Conservation (phyloP, 164 flowering plant species). For the Nelumbo lutea region DNA sequence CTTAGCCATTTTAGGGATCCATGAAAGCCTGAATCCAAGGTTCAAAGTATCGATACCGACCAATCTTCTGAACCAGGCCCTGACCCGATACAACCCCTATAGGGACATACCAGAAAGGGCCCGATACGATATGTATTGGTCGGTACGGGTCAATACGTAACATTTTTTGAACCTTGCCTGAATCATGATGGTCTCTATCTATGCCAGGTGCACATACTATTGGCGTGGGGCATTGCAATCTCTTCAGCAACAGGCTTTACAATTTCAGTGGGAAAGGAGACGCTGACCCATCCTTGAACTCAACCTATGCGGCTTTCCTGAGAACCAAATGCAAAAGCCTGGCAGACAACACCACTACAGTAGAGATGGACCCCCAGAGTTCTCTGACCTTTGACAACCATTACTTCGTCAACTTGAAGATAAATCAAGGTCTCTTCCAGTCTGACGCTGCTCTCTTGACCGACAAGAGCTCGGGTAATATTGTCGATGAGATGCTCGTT, state of each 20-base stretch:
- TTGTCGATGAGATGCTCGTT: slow-evolving; percentile 16
- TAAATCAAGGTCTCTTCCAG: slow-evolving; percentile 38
- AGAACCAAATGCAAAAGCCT: slow-evolving; percentile 30
- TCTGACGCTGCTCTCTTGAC: slow-evolving; percentile 58
- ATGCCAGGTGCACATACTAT: slow-evolving; percentile 47
- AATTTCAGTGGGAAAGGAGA: slow-evolving; percentile 61
- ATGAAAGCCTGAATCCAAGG: too few species aligned
- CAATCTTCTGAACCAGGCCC: too few species aligned
- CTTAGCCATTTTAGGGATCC: too few species aligned
- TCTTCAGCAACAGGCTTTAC: slow-evolving; percentile 41
- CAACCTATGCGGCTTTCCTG: slow-evolving; percentile 37
- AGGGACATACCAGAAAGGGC: too few species aligned
- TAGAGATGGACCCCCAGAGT: slow-evolving; percentile 52
- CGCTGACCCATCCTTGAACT: slow-evolving; percentile 43
- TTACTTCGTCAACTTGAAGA: slow-evolving; percentile 29
- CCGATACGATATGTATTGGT: too few species aligned
- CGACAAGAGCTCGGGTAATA: slow-evolving; percentile 9
- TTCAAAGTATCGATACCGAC: too few species aligned
- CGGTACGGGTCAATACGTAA: too few species aligned
- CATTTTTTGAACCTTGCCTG: too few species aligned
- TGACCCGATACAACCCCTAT: too few species aligned
- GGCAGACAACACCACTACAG: slow-evolving; percentile 22
- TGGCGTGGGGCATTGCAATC: slow-evolving; percentile 41
- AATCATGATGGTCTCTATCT: too few species aligned
- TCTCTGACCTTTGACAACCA: slow-evolving; percentile 28